Base-by-base conservation (phyloP, 805 yeast species). In the Pichia eremophila region DNA sequence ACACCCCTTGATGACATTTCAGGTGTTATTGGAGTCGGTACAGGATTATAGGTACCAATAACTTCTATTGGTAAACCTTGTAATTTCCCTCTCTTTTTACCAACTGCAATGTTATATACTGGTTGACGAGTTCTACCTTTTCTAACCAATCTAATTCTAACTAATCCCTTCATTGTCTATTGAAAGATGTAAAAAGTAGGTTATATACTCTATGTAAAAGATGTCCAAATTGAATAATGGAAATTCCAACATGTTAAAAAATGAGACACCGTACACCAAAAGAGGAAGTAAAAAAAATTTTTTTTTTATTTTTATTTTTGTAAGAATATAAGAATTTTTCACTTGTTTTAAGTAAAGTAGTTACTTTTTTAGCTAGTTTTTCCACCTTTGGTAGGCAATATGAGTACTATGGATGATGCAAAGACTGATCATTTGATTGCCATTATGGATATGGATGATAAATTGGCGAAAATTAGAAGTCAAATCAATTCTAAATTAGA, bases 51-150 rank as follows among this genome's bases (percentile, higher is more conserved):
- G 2, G 96, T 88, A 31, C 99, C 99, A 52, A 93, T 67, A 11
- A 93, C 99, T 66, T 93, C 99, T 41, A 93, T 81, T 12, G 99
- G 99, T 55, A 85, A 76, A 46, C 79, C 80, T 64, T 87, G 89
- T 56, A 95, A 74, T n/a, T 88, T 93, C n/a, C 81, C 73, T 50
- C 73, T 70, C 46, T 79, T 77, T 53, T 83, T 79, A 5, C 95
- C 79, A 14, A 91, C 96, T 14, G 91, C 96, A 46, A 93, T 89
- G 66, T 93, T 93, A 71, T 88, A 93, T 4, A 85, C 71, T 0
- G 99, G 99, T 52, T 79, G 81, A 64, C 83, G 83, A 57, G 75
- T 82, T 64, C 97, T 79, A 35, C 99, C 99, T 68, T 91, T 89
- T 53, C 97, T 74, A 43, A 97, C 95, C 49, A 93, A 72, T 62